phyloP scores from a whole-genome alignment of 371 early-diverging fungal species.

The Mucor indicus region DNA sequence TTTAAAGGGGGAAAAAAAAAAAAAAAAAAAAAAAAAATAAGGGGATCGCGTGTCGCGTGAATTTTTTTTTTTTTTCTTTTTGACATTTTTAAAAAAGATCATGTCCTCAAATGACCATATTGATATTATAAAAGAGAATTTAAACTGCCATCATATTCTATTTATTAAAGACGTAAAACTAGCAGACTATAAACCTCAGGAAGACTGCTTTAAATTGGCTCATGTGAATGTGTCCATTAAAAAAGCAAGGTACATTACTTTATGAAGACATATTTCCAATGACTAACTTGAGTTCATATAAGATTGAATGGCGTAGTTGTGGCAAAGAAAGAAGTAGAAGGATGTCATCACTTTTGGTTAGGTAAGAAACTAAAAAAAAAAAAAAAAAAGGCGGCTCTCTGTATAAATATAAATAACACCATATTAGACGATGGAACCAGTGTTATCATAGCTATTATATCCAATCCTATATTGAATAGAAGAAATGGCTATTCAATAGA shows the following conservation, averaged over 20 bases:
- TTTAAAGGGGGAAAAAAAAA: too few species aligned
- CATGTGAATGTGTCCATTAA: conserved; percentile 2
- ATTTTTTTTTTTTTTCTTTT: conserved; percentile 2
- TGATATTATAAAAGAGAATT: conserved; percentile 11
- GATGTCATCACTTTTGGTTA: conserved; percentile 10
- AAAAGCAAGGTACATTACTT: conserved; percentile 12
- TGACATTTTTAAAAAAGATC: too few species aligned
- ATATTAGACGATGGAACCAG: conserved; percentile 23
- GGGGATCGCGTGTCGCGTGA: background rate
- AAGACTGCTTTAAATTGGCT: conserved; percentile 3
- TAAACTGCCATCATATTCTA: conserved; percentile 17
- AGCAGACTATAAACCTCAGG: background rate
- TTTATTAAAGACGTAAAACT: conserved; percentile 14
- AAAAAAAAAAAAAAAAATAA: too few species aligned
- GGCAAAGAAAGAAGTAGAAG: background rate
- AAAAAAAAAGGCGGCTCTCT: background rate
- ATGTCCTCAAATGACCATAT: too few species aligned
- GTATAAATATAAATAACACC: background rate
- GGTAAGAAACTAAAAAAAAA: too few species aligned
- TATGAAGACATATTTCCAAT: background rate
- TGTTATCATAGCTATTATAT: conserved; percentile 7
- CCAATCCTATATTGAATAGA: background rate
- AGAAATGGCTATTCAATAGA: background rate
- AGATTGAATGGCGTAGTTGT: conserved; percentile 23
- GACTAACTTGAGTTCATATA: background rate